A percentile compares a stretch with the other conserved stretches of the same genome.
phyloP scores from a whole-genome alignment of 192 early-diverging fungal species.

The Coemansia sp. region DNA sequence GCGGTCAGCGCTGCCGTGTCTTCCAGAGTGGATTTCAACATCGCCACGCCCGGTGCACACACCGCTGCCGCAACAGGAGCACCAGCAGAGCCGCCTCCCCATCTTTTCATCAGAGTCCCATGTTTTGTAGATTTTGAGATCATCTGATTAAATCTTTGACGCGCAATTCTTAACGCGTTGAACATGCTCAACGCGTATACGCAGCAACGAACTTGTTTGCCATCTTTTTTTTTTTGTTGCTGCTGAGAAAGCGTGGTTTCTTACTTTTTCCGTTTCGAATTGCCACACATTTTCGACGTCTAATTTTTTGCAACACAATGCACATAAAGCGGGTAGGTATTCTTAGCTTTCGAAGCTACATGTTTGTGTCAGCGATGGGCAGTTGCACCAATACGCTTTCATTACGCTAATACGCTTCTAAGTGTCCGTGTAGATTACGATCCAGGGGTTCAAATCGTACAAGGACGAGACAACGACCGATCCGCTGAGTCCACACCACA shows the following conservation, averaged over 20 bases:
- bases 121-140: slow-evolving; percentile 11
- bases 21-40: slow-evolving; percentile 6
- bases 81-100: background rate
- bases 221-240: background rate
- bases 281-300: slow-evolving; percentile 1
- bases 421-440: slow-evolving; percentile 71
- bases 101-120: slow-evolving; percentile 28
- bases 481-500: slow-evolving; percentile 88
- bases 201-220: too few relatives aligned
- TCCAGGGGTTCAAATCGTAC: slow-evolving; percentile 99
- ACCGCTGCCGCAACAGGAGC: too few relatives aligned
- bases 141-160: background rate
- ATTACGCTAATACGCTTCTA: background rate
- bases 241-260: background rate
- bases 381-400: background rate
- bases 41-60: background rate
- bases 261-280: slow-evolving; percentile 1
- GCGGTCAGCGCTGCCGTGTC: slow-evolving; percentile 13
- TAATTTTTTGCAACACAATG: slow-evolving; percentile 8
- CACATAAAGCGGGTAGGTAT: slow-evolving; percentile 46
- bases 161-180: background rate
- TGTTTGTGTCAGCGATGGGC: background rate
- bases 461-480: slow-evolving; percentile 94
- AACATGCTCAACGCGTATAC: background rate
- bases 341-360: background rate